Base-by-base conservation (phyloP, 169 alveolate genomes). In the Plasmodium vivax region DNA sequence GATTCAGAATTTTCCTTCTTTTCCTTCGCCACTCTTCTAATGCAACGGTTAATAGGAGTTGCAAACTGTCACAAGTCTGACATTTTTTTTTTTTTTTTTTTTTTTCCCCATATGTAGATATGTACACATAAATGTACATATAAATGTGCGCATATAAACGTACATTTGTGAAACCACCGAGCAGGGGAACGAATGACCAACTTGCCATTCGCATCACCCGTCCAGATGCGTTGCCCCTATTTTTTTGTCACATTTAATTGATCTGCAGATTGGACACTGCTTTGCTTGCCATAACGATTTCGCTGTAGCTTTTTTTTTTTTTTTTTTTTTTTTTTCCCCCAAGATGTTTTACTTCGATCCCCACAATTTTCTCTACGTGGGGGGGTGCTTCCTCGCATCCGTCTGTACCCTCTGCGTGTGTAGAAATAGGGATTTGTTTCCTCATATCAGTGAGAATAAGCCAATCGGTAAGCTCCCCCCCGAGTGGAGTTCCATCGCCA, bases 391-490 rank as follows among this genome's bases (percentile, higher is more conserved):
- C 27, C 71, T 85, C 75, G 93, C 85, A 58, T 85, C 93, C 34
- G 83, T 85, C 58, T 85, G 93, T 85, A 73, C 93, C 43, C 73
- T 85, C 41, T 85, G 93, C 41, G 80, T 68, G 43, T 85, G 93
- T 36, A 73, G 85, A 85, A 85, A 85, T 23, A 71, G 80, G 34
- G 93, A 85, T n/a, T 74, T 85, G 62, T 74, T 85, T 74, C 93
- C 93, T 16, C 93, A 85, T 47, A 85, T 85, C 43, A 85, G 93
- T 85, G 93, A 85, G 58, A 85, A 85, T 75, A 85, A 85, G 36
- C 85, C 62, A 27, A 85, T 85, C 8, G 93, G 93, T 85, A 75
- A 23, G 34, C 75, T 62, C 1, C 30, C 30, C n/a, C 12, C 10
- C 6, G 27, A 62, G 34, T 62, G 34, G 75, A 62, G 36, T n/a